These are phyloP conservation scores for Kwoniella sp. DNA, from an alignment of 768 basidiomycete genomes.

Conservation along the genomic window DNA sequence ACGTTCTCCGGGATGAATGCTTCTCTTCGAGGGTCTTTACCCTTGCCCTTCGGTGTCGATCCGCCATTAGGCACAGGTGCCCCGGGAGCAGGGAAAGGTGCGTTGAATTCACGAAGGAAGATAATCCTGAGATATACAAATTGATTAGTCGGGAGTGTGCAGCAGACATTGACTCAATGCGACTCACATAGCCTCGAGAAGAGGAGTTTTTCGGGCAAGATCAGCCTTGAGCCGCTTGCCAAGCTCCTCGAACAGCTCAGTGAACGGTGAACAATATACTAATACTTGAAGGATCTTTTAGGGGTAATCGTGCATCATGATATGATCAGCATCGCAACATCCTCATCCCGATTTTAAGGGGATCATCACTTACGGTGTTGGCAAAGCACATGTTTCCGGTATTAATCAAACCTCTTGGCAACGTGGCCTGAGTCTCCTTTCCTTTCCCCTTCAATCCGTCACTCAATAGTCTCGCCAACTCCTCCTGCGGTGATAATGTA, in stretches of 20 bases:
- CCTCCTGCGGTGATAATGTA: slow-evolving; percentile 41
- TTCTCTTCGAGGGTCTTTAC: slow-evolving; percentile 26
- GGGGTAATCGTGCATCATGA: background rate
- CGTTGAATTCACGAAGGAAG: slow-evolving; percentile 77
- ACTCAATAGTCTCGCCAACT: slow-evolving; percentile 38
- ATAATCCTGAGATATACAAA: no score
- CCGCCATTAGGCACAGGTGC: slow-evolving; percentile 21
- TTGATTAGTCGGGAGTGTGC: no score
- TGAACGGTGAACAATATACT: slow-evolving; percentile 85
- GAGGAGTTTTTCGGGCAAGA: slow-evolving; percentile 54
- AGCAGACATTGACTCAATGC: no score
- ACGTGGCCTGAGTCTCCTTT: slow-evolving; percentile 24
- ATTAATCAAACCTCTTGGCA: slow-evolving; percentile 77
- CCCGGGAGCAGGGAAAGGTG: slow-evolving; percentile 24
- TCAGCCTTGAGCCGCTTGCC: slow-evolving; percentile 62
- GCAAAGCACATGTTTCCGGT: slow-evolving; percentile 98
- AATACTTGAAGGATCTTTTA: slow-evolving; percentile 82
- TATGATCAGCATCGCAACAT: background rate
- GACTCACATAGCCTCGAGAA: slow-evolving; percentile 60
- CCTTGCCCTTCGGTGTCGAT: slow-evolving; percentile 20
- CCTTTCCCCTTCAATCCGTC: slow-evolving; percentile 43
- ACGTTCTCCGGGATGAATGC: slow-evolving; percentile 83
- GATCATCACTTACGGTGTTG: slow-evolving; percentile 64
- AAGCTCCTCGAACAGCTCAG: slow-evolving; percentile 72
- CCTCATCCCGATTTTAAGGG: background rate